A percentile compares a stretch with the other conserved stretches of the same genome.
These are phyloP conservation scores for Gracilaria domingensis DNA, from an alignment of 23 red algal genomes.

Conservation along the genomic window DNA sequence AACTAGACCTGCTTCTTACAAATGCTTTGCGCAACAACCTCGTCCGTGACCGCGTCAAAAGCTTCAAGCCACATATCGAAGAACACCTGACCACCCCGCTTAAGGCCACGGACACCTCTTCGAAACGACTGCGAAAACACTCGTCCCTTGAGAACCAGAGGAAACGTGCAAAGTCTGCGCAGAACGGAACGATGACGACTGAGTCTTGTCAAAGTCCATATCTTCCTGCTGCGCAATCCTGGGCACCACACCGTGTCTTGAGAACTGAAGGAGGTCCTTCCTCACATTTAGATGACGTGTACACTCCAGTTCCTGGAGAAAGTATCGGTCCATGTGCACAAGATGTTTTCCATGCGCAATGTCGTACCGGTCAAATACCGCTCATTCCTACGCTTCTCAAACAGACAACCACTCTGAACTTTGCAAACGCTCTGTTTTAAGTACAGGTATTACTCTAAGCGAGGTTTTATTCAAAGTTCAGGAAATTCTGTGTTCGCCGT, in stretches of 20 bases:
- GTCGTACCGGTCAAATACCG: slow-evolving; percentile 2
- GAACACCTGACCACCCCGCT: not conserved
- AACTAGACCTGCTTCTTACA: slow-evolving; percentile 38
- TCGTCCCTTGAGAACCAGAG: not conserved
- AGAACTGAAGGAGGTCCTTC: not conserved
- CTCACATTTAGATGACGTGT: not conserved
- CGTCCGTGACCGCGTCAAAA: not conserved
- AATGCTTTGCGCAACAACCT: not conserved
- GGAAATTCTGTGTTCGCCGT: not conserved
- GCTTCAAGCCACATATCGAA: not conserved
- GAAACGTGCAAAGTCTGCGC: not conserved
- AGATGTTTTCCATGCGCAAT: slow-evolving; percentile 20
- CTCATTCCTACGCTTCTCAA: slow-evolving; percentile 27
- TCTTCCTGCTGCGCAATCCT: not conserved
- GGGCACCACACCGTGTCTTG: too few relatives aligned
- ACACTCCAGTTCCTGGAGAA: slow-evolving; percentile 18
- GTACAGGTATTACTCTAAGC: not conserved
- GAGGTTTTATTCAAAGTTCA: not conserved
- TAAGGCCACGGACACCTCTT: not conserved
- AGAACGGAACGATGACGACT: not conserved
- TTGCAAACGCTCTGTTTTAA: slow-evolving; percentile 27
- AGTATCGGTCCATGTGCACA: slow-evolving; percentile 26
- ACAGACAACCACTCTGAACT: slow-evolving; percentile 35
- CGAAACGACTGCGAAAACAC: not conserved
- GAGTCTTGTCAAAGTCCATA: not conserved